Evolutionary conservation across 1,284 basidiomycete genomes (phyloP).

Genomic region (Hymenochaete sp.): DNA sequence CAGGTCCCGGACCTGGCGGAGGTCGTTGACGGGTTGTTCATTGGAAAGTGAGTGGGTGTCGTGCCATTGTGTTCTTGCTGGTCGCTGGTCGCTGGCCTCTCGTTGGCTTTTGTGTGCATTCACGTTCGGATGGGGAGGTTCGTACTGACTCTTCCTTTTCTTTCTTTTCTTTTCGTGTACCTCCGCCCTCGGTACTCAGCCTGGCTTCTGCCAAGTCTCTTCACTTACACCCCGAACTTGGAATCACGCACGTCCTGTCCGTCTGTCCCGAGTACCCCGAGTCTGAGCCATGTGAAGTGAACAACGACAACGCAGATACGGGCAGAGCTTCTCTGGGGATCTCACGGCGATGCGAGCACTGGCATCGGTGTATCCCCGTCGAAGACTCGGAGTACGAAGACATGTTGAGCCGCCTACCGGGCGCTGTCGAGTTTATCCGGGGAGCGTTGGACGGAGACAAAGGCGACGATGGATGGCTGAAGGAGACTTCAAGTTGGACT

Average conservation of each 20-base stretch:
- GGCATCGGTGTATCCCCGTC: slow-evolving; percentile 42
- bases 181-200: too few relatives aligned
- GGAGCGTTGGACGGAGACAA: slow-evolving; percentile 25
- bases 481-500: slow-evolving; percentile 7
- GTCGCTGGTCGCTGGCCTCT: too few relatives aligned
- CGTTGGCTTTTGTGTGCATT: too few relatives aligned
- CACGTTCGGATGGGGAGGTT: too few relatives aligned
- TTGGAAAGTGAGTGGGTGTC: slow-evolving; percentile 51
- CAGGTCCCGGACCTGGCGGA: slow-evolving; percentile 9
- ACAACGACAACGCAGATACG: slow-evolving; percentile 20
- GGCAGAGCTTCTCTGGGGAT: too few relatives aligned
- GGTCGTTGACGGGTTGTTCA: slow-evolving; percentile 34
- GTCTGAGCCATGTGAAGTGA: neutral
- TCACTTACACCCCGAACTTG: slow-evolving; percentile 31
- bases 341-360: too few relatives aligned
- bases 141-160: too few relatives aligned
- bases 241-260: slow-evolving; percentile 51
- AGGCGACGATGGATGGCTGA: neutral
- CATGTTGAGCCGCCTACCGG: slow-evolving; percentile 46
- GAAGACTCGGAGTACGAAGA: slow-evolving; percentile 55
- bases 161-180: too few relatives aligned
- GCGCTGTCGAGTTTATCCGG: slow-evolving; percentile 47
- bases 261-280: slow-evolving; percentile 46
- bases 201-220: slow-evolving; percentile 39
- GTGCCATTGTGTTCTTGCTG: too few relatives aligned